A percentile compares a stretch with the other conserved stretches of the same genome.
Evolutionary conservation across 2,329 filamentous ascomycete species (phyloP).

Genomic region (Zymoseptoria passerinii): DNA sequence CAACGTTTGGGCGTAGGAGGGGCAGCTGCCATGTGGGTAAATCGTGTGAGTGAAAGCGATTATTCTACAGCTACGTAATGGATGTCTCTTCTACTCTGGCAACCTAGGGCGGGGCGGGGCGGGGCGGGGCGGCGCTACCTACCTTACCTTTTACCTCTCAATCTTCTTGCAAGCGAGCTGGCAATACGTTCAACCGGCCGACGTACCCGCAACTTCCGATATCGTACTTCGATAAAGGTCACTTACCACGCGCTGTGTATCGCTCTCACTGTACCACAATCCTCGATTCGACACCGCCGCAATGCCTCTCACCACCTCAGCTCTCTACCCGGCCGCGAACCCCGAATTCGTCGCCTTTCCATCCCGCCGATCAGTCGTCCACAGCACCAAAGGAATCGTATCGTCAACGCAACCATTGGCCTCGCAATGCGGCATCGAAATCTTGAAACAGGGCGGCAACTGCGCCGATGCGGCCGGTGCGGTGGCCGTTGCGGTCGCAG

Average conservation of each 20-base stretch:
- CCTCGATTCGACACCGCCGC: not conserved
- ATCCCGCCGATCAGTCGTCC: constrained; percentile 81
- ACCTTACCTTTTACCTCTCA: not conserved
- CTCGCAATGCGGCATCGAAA: constrained; percentile 73
- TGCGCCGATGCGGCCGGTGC: constrained; percentile 95
- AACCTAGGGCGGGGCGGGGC: too few relatives aligned
- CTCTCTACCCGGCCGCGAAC: constrained; percentile 44
- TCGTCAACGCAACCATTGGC: constrained; percentile 84
- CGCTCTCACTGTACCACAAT: not conserved
- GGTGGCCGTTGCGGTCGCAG: constrained; percentile 89
- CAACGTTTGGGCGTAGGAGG: not conserved
- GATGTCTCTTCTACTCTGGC: not conserved
- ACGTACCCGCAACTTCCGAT: not conserved
- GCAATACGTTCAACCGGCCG: not conserved
- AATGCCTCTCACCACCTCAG: constrained; percentile 43
- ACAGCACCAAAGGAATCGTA: constrained; percentile 87
- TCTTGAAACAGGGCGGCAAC: constrained; percentile 84
- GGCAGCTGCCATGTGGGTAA: not conserved
- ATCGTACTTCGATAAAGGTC: not conserved
- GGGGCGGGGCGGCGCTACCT: too few relatives aligned
- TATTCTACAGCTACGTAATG: not conserved
- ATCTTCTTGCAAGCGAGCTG: not conserved
- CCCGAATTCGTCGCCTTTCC: constrained; percentile 57
- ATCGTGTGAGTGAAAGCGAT: not conserved
- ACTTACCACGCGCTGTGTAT: not conserved